Evolutionary conservation across 257 asterid species (phyloP).

Genomic region (Solanum arcanum): DNA sequence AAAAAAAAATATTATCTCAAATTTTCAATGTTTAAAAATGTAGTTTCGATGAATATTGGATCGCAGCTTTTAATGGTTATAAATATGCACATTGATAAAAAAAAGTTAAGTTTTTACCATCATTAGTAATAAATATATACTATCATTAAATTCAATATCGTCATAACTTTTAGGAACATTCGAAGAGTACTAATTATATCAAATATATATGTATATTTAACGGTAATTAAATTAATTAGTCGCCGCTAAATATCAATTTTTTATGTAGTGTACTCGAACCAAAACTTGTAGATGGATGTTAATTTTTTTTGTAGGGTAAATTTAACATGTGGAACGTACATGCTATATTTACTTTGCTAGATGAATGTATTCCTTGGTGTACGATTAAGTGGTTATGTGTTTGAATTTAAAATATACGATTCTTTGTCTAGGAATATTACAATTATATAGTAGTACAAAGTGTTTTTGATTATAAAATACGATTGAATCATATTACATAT

Average conservation of each 20-base stretch:
- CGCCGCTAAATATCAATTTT: too few species aligned
- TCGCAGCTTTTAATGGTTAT: accelerated
- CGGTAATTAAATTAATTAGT: too few species aligned
- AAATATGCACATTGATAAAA: too few species aligned
- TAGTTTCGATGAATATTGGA: too few species aligned
- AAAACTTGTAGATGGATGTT: background rate
- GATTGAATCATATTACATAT: background rate
- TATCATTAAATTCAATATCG: too few species aligned
- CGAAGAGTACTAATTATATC: too few species aligned
- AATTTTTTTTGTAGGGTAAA: background rate
- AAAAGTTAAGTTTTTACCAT: too few species aligned
- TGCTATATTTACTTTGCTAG: background rate
- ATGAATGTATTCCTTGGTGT: background rate
- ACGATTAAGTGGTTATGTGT: background rate
- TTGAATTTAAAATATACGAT: background rate
- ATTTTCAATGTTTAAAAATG: background rate
- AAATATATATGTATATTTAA: too few species aligned
- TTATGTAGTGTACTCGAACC: background rate
- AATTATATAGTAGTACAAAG: background rate
- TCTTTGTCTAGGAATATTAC: background rate
- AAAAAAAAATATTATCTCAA: background rate
- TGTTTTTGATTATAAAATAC: background rate
- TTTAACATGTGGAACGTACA: background rate
- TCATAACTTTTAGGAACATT: too few species aligned
- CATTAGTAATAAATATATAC: too few species aligned